Evolutionary conservation across 2,329 filamentous ascomycete genomes (phyloP), one percentile per base, ranked within the genome.

Genomic region (Fusarium globosum): DNA sequence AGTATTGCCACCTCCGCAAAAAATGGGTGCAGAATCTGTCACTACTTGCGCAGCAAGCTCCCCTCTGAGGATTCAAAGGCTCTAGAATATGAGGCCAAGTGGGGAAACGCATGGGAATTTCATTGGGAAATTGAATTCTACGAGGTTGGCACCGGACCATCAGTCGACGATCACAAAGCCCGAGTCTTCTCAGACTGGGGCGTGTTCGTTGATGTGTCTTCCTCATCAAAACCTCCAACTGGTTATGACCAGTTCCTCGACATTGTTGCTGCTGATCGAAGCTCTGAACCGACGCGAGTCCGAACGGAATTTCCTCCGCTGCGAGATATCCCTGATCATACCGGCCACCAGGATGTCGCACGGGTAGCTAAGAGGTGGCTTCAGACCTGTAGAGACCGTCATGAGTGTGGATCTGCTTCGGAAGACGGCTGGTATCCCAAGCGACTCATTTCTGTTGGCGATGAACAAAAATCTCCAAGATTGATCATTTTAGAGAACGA

Each of bases 231-330:
- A 1, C 23, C 35, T n/a, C 51, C 51, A 28, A 1, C 2, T 6
- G 51, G 51, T 1, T 53, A 39, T 16, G 14, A 28, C 1, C 2
- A 18, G 3, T 53, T 53, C n/a, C 51, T 53, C 13, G 14, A 5
- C 0, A 1, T 0, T 28, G 23, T 38, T 3, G 23, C 35, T 28
- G 18, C 23, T 12, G 51, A 53, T 6, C 23, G 7, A 18, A 7
- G 2, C 7, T 18, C 23, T 7, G 23, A 53, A 5, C 23, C 51
- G 5, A 53, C 51, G 10, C 23, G 51, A 1, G 51, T 53, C 5
- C 14, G 35, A 9, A 13, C 20, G 2, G 14, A 53, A 26, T 53
- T 53, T 2, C 20, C 51, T 4, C 1, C 23, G 20, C 28, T 28
- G 23, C 51, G 35, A 9, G 7, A 53, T 18, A 39, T 60, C 1